Conservation (phyloP, 2,329 filamentous ascomycete genomes). For the Lecanicillium sp. region DNA sequence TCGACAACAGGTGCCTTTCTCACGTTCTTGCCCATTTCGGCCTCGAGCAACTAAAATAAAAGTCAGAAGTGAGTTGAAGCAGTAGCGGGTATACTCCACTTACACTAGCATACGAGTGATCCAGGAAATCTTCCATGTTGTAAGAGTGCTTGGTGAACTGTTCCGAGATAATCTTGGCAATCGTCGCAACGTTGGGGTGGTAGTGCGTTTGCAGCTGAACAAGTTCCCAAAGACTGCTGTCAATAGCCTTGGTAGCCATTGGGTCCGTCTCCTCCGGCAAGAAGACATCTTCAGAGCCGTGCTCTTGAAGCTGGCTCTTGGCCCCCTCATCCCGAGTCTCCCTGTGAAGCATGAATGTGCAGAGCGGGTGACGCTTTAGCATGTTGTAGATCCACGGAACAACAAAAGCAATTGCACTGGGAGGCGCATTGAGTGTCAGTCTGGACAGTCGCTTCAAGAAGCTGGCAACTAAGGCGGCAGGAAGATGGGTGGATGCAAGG, state of each 20-base stretch:
- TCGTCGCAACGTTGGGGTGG: slow-evolving; percentile 90
- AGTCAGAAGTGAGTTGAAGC: slow-evolving; percentile 22
- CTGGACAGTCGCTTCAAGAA: slow-evolving; percentile 92
- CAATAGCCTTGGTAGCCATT: slow-evolving; percentile 76
- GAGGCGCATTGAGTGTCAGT: slow-evolving; percentile 78
- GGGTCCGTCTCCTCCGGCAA: slow-evolving; percentile 68
- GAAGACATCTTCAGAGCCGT: slow-evolving; percentile 66
- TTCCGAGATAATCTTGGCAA: slow-evolving; percentile 88
- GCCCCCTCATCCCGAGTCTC: slow-evolving; percentile 50
- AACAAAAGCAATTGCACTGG: slow-evolving; percentile 78
- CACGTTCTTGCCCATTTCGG: slow-evolving; percentile 73
- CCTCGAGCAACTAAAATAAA: slow-evolving; percentile 60
- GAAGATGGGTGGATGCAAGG: slow-evolving; percentile 83
- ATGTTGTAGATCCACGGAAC: slow-evolving; percentile 95
- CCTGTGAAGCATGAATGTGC: slow-evolving; percentile 94
- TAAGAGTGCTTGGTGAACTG: slow-evolving; percentile 96
- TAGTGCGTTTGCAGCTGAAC: slow-evolving; percentile 88
- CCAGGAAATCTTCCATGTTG: slow-evolving; percentile 93
- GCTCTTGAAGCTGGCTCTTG: slow-evolving; percentile 50
- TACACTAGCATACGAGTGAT: slow-evolving; percentile 82
- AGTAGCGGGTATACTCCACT: too few relatives aligned
- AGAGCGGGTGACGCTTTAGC: slow-evolving; percentile 79
- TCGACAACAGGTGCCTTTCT: slow-evolving; percentile 86
- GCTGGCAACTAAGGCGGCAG: slow-evolving; percentile 81
- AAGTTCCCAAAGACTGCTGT: slow-evolving; percentile 92